These are phyloP conservation scores for Xylaria sp. DNA, from an alignment of 2,329 filamentous ascomycete species.

Conservation along the genomic window DNA sequence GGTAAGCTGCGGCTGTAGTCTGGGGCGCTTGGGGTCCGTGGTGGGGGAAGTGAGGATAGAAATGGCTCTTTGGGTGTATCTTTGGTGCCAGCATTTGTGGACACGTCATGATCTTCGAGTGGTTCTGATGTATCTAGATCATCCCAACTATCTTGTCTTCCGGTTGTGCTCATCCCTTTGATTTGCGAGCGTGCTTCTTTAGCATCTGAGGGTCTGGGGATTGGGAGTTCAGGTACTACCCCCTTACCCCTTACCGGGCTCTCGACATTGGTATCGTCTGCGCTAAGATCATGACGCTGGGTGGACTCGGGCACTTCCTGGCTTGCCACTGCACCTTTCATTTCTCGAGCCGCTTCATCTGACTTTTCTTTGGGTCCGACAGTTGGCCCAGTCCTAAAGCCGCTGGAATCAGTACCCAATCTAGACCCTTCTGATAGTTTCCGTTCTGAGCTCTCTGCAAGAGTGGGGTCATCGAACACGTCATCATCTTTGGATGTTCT, in stretches of 20 bases:
- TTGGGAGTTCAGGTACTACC: constrained; percentile 34
- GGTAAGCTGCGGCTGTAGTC: constrained; percentile 60
- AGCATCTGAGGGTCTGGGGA: constrained; percentile 24
- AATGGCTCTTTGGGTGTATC: constrained; percentile 21
- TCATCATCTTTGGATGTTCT: constrained; percentile 54
- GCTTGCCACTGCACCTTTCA: not conserved
- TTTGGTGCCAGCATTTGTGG: not conserved
- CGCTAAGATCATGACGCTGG: not conserved
- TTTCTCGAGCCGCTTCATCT: constrained; percentile 13
- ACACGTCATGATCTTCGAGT: constrained; percentile 21
- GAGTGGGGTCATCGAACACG: constrained; percentile 56
- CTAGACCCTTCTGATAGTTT: constrained; percentile 46
- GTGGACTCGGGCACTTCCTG: constrained; percentile 4
- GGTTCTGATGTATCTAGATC: constrained; percentile 46
- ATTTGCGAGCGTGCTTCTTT: constrained; percentile 20
- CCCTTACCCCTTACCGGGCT: constrained; percentile 53
- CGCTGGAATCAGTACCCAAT: constrained; percentile 43
- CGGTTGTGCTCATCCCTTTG: constrained; percentile 34
- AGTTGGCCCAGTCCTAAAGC: constrained; percentile 39
- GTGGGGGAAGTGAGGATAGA: constrained; percentile 39
- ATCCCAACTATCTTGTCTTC: constrained; percentile 45
- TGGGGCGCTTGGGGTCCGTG: constrained; percentile 45
- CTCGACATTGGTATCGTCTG: constrained; percentile 50
- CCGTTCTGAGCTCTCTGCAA: constrained; percentile 58
- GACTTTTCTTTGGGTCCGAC: constrained; percentile 31